Percentiles rank a stretch among this genome's conserved stretches.
Evolutionary conservation across 352 stramenopile species (phyloP).

Genomic region (Globisporangium radiosum): DNA sequence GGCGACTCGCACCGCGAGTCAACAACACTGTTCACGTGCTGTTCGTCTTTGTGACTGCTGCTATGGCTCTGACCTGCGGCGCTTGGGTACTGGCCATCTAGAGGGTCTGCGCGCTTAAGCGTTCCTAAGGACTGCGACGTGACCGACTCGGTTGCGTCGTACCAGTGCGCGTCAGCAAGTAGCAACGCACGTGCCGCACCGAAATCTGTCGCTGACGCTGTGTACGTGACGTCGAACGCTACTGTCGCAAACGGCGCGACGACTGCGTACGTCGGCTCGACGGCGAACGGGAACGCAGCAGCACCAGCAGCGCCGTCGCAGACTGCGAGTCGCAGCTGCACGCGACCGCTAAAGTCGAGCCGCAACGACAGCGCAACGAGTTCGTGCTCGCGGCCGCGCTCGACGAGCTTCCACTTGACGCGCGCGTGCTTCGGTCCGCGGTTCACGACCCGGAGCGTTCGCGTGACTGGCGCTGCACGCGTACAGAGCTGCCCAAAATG

Average conservation of each 20-base stretch:
- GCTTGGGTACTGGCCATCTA: background rate
- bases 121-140: background rate
- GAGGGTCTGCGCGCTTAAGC: background rate
- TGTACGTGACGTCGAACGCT: constrained; percentile 51
- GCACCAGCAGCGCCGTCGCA: constrained; percentile 14
- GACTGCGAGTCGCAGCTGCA: constrained; percentile 40
- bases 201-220: background rate
- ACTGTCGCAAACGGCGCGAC: constrained; percentile 30
- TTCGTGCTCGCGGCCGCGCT: constrained; percentile 41
- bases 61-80: too few relatives aligned
- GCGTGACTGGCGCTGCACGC: constrained; percentile 29
- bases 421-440: constrained; percentile 46
- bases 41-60: background rate
- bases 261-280: constrained; percentile 15
- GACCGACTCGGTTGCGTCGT: constrained; percentile 12
- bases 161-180: constrained; percentile 63
- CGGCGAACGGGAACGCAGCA: constrained; percentile 27
- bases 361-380: constrained; percentile 48
- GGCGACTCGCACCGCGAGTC: constrained; percentile 10
- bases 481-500: constrained; percentile 44
- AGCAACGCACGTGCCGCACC: constrained; percentile 27
- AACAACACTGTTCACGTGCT: background rate
- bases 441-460: constrained; percentile 60
- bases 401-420: constrained; percentile 54
- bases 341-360: constrained; percentile 35